Percentiles rank a stretch among this genome's conserved stretches.
These are phyloP conservation scores for Tylopilus felleus DNA, from an alignment of 768 basidiomycete species.

Conservation along the genomic window DNA sequence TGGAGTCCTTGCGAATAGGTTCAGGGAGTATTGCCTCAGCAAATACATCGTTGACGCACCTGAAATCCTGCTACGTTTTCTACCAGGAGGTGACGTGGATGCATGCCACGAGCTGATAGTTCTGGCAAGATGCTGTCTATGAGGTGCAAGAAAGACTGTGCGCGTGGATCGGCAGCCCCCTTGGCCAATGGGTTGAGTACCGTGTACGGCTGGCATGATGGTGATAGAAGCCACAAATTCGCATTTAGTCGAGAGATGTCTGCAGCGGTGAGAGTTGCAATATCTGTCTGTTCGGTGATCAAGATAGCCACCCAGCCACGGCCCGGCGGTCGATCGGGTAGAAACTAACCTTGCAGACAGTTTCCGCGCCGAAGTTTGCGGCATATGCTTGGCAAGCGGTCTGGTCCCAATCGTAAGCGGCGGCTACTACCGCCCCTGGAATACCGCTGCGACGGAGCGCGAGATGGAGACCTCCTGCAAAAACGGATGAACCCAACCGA, in stretches of 20 bases:
- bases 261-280: constrained; percentile 50
- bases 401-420: constrained; percentile 85
- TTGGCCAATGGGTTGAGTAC: constrained; percentile 70
- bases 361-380: constrained; percentile 49
- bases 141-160: constrained; percentile 71
- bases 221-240: constrained; percentile 74
- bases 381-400: constrained; percentile 67
- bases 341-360: constrained; percentile 38
- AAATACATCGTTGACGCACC: constrained; percentile 38
- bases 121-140: constrained; percentile 60
- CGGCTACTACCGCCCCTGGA: constrained; percentile 38
- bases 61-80: constrained; percentile 87
- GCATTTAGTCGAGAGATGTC: constrained; percentile 48
- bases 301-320: not conserved
- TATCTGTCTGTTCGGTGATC: constrained; percentile 48
- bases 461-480: constrained; percentile 66
- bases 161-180: constrained; percentile 69
- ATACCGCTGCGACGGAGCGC: constrained; percentile 55
- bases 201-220: constrained; percentile 83
- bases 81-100: constrained; percentile 61
- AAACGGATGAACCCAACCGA: not conserved
- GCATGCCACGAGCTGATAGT: constrained; percentile 40
- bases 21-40: constrained; percentile 2
- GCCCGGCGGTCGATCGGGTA: not conserved
- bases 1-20: constrained; percentile 50